Evolutionary conservation across 106 monocot genomes (phyloP).

Genomic region (Apostasia shenzhenica): DNA sequence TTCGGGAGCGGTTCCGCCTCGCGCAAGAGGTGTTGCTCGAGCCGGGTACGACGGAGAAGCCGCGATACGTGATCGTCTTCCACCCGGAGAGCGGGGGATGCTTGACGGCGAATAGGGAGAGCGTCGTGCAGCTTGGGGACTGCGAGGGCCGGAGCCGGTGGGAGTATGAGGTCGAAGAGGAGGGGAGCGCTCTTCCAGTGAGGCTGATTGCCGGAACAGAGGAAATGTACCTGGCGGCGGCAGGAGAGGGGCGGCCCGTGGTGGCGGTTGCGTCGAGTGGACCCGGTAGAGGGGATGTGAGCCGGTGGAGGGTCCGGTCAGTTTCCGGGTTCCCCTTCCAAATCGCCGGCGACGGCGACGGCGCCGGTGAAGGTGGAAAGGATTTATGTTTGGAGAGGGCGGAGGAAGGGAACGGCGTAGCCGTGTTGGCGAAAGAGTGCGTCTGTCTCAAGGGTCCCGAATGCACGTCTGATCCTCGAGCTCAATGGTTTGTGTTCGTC

Average conservation of each 20-base stretch:
- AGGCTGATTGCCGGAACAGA: not conserved
- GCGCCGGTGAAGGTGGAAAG: conserved; percentile 2
- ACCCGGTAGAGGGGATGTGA: conserved; percentile 5
- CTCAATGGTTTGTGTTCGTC: conserved; percentile 40
- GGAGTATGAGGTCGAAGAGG: conserved; percentile 9
- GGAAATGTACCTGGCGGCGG: conserved; percentile 10
- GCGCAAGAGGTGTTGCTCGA: conserved; percentile 20
- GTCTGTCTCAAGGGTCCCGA: conserved; percentile 11
- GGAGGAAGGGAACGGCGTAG: not conserved
- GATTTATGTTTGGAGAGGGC: conserved; percentile 21
- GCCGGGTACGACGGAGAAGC: not conserved
- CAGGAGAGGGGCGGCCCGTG: conserved; percentile 12
- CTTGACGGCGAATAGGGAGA: conserved; percentile 1
- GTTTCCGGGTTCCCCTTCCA: conserved; percentile 7
- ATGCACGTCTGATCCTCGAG: conserved; percentile 26
- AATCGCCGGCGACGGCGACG: conserved; percentile 1
- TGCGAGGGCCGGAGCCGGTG: conserved; percentile 25
- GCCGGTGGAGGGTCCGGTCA: conserved; percentile 13
- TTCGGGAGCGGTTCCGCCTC: conserved; percentile 24
- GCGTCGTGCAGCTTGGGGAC: conserved; percentile 8
- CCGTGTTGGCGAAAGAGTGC: conserved; percentile 15
- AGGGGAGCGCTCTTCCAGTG: not conserved
- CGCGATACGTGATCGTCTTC: conserved; percentile 18
- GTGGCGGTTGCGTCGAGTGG: conserved; percentile 5
- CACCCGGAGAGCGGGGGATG: conserved; percentile 37